Percentiles rank a stretch among this genome's conserved stretches.
phyloP scores from a whole-genome alignment of 192 early-diverging fungal genomes.

The Helicostylum pulchrum region DNA sequence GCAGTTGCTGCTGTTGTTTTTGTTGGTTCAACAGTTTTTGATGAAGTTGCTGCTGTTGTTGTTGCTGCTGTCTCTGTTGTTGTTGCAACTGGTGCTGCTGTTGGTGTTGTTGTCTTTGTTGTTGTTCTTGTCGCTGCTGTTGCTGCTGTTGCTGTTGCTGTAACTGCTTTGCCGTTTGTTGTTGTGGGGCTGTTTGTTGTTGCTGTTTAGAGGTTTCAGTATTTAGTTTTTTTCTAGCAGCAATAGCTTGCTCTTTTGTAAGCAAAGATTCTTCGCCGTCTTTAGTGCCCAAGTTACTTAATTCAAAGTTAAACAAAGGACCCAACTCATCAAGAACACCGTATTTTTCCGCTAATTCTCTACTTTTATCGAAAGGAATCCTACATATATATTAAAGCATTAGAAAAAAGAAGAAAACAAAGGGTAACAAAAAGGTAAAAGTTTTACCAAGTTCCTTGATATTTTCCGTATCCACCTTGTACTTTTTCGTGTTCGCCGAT shows the following conservation, averaged over 20 bases:
- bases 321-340: slow-evolving; percentile 65
- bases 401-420: neutral
- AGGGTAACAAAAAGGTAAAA: neutral
- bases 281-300: neutral
- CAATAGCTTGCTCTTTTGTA: slow-evolving; percentile 29
- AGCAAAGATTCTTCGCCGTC: slow-evolving; percentile 15
- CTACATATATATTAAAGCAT: slow-evolving; percentile 35
- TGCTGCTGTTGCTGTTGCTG: neutral
- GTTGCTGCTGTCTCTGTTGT: neutral
- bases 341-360: slow-evolving; percentile 79
- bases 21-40: neutral
- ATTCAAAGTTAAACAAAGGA: slow-evolving; percentile 80
- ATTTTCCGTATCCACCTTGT: slow-evolving; percentile 94
- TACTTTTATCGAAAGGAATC: slow-evolving; percentile 84
- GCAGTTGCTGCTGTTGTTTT: neutral
- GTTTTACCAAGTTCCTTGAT: slow-evolving; percentile 86
- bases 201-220: neutral
- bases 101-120: neutral
- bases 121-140: neutral
- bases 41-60: neutral
- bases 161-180: neutral
- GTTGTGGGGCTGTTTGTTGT: neutral
- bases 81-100: neutral
- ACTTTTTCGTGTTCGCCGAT: slow-evolving; percentile 84
- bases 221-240: slow-evolving; percentile 1